A percentile compares a stretch with the other conserved stretches of the same genome.
These are phyloP conservation scores for Rhododendron ferrugineum DNA, from an alignment of 148 eudicot species.

Conservation along the genomic window DNA sequence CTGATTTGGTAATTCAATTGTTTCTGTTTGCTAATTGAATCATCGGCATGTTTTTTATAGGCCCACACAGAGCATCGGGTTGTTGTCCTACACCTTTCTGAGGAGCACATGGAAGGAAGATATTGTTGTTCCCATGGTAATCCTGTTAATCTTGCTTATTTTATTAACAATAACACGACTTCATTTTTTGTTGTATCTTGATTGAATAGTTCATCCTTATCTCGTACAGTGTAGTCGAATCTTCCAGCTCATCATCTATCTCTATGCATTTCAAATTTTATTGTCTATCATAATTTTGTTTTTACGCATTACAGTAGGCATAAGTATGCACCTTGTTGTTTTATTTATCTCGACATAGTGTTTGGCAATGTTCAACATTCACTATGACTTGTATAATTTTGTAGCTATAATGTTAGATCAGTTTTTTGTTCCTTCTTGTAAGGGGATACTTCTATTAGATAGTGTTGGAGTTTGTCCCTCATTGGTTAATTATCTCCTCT, in stretches of 20 bases:
- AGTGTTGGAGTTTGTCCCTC: not conserved
- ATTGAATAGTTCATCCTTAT: not conserved
- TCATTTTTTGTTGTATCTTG: not conserved
- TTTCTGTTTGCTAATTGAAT: not conserved
- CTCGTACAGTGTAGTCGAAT: not conserved
- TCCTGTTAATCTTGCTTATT: slow-evolving; percentile 5
- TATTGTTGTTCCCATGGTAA: slow-evolving; percentile 97
- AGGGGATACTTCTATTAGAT: not conserved
- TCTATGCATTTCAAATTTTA: not conserved
- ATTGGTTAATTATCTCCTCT: not conserved
- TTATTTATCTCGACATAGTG: not conserved
- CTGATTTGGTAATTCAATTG: not conserved
- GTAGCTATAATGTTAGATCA: not conserved
- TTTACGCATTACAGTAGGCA: not conserved
- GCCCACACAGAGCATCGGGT: slow-evolving; percentile 73
- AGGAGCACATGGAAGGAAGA: slow-evolving; percentile 88
- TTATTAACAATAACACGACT: not conserved
- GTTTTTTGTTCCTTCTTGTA: not conserved
- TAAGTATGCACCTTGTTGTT: not conserved
- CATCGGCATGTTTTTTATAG: slow-evolving; percentile 17
- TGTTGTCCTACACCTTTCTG: slow-evolving; percentile 89
- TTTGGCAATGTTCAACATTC: not conserved
- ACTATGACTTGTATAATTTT: not conserved
- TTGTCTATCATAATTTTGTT: not conserved
- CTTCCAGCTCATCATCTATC: not conserved